phyloP scores from a whole-genome alignment of 139 green algal genomes.

The Monoraphidium neglectum region DNA sequence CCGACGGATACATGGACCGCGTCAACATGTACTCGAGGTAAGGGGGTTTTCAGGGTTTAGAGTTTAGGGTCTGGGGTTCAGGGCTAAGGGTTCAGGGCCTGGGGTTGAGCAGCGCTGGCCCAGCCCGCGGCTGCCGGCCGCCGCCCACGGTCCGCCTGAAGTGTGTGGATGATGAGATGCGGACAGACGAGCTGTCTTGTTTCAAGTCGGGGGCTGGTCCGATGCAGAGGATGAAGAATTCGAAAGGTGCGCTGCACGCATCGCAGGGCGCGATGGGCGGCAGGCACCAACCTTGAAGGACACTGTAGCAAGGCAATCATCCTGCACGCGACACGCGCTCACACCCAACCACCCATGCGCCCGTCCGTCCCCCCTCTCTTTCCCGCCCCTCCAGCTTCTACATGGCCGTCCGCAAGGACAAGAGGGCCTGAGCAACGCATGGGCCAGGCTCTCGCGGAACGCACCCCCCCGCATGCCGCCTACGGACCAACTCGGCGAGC shows the following conservation, averaged over 20 bases:
- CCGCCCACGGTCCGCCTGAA: too few relatives aligned
- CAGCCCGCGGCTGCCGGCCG: too few relatives aligned
- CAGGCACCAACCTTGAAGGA: background rate
- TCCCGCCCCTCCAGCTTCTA: slow-evolving; percentile 79
- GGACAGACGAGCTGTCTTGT: too few relatives aligned
- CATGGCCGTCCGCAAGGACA: slow-evolving; percentile 56
- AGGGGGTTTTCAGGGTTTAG: background rate
- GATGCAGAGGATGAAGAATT: too few relatives aligned
- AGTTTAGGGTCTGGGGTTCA: background rate
- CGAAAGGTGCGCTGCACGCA: too few relatives aligned
- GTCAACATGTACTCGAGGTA: background rate
- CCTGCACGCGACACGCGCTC: background rate
- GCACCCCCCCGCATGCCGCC: too few relatives aligned
- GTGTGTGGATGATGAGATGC: background rate
- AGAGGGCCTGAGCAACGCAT: too few relatives aligned
- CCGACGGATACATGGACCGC: slow-evolving; percentile 90
- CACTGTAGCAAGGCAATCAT: background rate
- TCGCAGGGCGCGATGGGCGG: too few relatives aligned
- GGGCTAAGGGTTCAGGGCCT: background rate
- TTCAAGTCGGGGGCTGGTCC: too few relatives aligned
- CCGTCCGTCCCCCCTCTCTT: slow-evolving; percentile 17
- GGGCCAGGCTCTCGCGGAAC: too few relatives aligned
- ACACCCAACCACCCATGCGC: background rate
- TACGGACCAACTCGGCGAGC: too few relatives aligned
- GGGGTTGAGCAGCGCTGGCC: background rate